These are phyloP conservation scores for Lachancea mirantina DNA, from an alignment of 805 yeast genomes.

Conservation along the genomic window DNA sequence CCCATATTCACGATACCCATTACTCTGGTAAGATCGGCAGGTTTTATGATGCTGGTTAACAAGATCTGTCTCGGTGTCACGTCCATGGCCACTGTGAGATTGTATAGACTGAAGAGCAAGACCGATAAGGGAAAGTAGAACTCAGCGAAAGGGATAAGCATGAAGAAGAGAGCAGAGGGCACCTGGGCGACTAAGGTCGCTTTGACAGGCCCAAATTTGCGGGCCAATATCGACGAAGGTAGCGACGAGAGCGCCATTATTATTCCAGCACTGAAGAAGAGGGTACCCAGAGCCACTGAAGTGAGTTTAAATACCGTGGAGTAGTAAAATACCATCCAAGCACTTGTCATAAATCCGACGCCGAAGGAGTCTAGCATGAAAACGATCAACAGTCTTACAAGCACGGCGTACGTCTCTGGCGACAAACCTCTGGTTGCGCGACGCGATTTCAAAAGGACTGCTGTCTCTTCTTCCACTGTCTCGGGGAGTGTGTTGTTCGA, in stretches of 20 bases:
- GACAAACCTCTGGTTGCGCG: conserved; percentile 24
- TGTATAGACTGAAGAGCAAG: conserved; percentile 44
- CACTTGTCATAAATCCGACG: conserved; percentile 78
- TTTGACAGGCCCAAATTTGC: conserved; percentile 65
- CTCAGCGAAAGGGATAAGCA: conserved; percentile 44
- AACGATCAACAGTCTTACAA: conserved; percentile 45
- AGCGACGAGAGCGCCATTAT: conserved; percentile 62
- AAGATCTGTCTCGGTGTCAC: conserved; percentile 86
- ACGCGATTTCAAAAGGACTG: conserved; percentile 18
- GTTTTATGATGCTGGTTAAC: conserved; percentile 57
- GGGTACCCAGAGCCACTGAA: conserved; percentile 54
- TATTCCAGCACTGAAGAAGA: conserved; percentile 59
- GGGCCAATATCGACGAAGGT: conserved; percentile 68
- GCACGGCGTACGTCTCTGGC: conserved; percentile 35
- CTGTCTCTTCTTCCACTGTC: conserved; percentile 20
- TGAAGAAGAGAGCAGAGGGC: conserved; percentile 65
- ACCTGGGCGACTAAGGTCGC: conserved; percentile 70
- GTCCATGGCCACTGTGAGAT: conserved; percentile 72
- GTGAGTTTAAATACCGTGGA: conserved; percentile 46
- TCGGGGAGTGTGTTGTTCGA: conserved; percentile 15
- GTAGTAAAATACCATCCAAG: conserved; percentile 85
- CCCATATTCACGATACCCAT: conserved; percentile 84
- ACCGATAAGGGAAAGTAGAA: conserved; percentile 39
- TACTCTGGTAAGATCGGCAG: conserved; percentile 60
- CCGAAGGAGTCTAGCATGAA: conserved; percentile 87